Percentiles rank a stretch among this genome's conserved stretches.
phyloP scores from a whole-genome alignment of 306 rosid genomes.

The Cicer pinnatifidum region DNA sequence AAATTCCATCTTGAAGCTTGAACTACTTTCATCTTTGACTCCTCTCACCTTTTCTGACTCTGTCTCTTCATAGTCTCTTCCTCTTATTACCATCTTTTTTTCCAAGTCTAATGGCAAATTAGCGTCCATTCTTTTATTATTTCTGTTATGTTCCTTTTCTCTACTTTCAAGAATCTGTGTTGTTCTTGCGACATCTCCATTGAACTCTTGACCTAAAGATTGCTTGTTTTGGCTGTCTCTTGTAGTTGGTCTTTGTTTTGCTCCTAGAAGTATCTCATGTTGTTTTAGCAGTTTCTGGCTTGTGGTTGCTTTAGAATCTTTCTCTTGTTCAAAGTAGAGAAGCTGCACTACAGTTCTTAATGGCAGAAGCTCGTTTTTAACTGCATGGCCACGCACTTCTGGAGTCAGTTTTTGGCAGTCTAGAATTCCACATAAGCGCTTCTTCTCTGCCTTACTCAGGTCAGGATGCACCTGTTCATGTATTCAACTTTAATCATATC shows the following conservation, averaged over 20 bases:
- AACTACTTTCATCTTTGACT: constrained; percentile 48
- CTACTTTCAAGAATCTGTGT: constrained; percentile 24
- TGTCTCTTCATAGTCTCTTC: constrained; percentile 58
- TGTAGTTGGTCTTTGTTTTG: constrained; percentile 53
- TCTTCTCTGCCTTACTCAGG: constrained; percentile 71
- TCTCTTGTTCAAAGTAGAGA: constrained; percentile 83
- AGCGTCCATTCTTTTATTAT: constrained; percentile 57
- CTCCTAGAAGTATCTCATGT: constrained; percentile 58
- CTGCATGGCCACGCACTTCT: constrained; percentile 73
- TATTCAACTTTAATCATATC: constrained; percentile 35
- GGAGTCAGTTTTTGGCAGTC: constrained; percentile 83
- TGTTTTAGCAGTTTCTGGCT: constrained; percentile 49
- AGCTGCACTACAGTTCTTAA: constrained; percentile 86
- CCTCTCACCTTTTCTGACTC: constrained; percentile 50
- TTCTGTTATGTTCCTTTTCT: constrained; percentile 55
- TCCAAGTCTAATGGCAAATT: constrained; percentile 57
- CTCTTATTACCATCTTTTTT: constrained; percentile 52
- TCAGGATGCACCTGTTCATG: constrained; percentile 73
- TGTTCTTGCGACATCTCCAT: constrained; percentile 49
- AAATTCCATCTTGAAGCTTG: constrained; percentile 58
- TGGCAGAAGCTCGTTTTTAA: constrained; percentile 86
- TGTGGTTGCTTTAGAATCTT: constrained; percentile 50
- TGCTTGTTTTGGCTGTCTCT: constrained; percentile 57
- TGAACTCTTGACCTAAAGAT: constrained; percentile 47
- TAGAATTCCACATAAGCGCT: constrained; percentile 70